Evolutionary conservation across 2,329 filamentous ascomycete genomes (phyloP), one percentile per base, ranked within the genome.

Genomic region (Laburnicola sp.): DNA sequence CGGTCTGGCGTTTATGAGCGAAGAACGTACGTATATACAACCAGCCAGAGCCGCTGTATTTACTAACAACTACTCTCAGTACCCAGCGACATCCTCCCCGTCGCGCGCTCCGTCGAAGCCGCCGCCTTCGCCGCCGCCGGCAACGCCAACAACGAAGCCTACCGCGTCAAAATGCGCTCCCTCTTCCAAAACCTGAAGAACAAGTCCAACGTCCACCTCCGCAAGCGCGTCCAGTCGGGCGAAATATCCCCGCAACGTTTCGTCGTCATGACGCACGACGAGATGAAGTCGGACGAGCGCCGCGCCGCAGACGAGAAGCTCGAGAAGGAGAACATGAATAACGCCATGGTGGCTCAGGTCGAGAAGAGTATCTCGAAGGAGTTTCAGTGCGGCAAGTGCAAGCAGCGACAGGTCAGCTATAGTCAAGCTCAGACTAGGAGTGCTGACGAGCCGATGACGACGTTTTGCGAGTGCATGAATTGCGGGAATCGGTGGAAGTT

Each of bases 101-200:
- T 83, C 53, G 82, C 86, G 57, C 84, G 84, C 60, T 84, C 87
- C 37, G 83, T 95, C 56, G 94, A 99, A 78, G 73, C 82, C 32
- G 90, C 91, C 6, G 89, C 89, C 4, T 92, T 81, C 75, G 81
- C 80, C 50, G 76, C 81, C 27, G 87, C 86, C 71, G 86, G 87
- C 50, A 85, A 86, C 48, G 87, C 91, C 65, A 86, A 80, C 11
- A 82, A 81, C 54, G 76, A 84, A 40, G 83, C 86, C 43, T 99
- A 99, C 81, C 87, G 88, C 69, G 82, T 81, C 60, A 97, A 97
- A 80, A 87, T 97, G 65, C 88, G 93, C 60, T 95, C 91, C 21
- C 84, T 99, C 22, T 97, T 91, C 76, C 86, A 92, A 71, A 97
- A 97, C 70, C 84, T 99, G 63, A 97, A 97, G 80, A 91, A 90